Conservation (phyloP, 2,329 filamentous ascomycete species). For the Trichoderma endophyticum region DNA sequence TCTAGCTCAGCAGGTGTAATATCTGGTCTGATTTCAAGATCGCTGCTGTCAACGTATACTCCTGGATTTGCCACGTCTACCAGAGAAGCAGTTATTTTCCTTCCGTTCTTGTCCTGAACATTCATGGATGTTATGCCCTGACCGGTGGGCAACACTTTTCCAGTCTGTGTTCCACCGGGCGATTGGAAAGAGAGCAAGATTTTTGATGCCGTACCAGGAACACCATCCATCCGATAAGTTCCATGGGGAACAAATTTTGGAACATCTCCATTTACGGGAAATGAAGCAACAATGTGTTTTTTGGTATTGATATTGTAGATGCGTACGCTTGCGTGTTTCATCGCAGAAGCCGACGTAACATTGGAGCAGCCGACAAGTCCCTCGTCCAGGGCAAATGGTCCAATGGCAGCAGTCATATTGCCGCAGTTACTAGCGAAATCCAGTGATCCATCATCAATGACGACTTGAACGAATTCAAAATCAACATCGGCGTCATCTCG, state of each 20-base stretch:
- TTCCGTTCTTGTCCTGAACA: background rate
- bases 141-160: background rate
- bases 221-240: background rate
- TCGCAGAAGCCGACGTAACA: background rate
- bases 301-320: slow-evolving; percentile 1
- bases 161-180: background rate
- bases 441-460: background rate
- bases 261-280: background rate
- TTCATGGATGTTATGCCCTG: background rate
- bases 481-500: background rate
- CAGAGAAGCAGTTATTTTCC: background rate
- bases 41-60: background rate
- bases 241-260: background rate
- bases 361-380: background rate
- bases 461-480: background rate
- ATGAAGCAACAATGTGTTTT: background rate
- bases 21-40: background rate
- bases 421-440: background rate
- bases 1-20: background rate
- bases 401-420: background rate
- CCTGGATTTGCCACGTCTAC: background rate
- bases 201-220: background rate
- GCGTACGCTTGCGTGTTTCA: background rate
- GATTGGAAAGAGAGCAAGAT: background rate
- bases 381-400: background rate